phyloP scores from a whole-genome alignment of 148 eudicot genomes.

The Drosera capensis region DNA sequence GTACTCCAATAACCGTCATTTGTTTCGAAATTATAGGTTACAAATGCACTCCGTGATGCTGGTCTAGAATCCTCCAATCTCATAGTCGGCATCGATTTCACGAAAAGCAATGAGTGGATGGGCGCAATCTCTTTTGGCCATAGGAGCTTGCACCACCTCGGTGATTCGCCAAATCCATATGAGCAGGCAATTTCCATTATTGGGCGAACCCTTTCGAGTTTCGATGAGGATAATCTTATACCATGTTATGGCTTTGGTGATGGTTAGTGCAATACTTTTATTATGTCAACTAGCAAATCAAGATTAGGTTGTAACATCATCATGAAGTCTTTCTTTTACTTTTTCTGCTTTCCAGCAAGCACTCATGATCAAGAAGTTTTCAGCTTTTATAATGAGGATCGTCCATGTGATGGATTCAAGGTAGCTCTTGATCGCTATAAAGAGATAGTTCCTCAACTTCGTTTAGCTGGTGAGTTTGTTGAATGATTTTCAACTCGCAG shows the following conservation, averaged over 20 bases:
- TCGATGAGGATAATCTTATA: slow-evolving; percentile 27
- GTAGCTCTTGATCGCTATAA: slow-evolving; percentile 23
- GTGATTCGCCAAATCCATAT: slow-evolving; percentile 20
- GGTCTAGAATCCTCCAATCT: slow-evolving; percentile 30
- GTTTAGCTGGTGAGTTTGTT: slow-evolving; percentile 13
- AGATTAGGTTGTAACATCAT: no score
- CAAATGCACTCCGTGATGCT: slow-evolving; percentile 12
- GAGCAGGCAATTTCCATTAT: slow-evolving; percentile 28
- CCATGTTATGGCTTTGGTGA: slow-evolving; percentile 30
- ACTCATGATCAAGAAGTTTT: slow-evolving; percentile 29
- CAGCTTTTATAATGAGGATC: slow-evolving; percentile 18
- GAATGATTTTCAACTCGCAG: neutral
- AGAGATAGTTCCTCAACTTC: slow-evolving; percentile 19
- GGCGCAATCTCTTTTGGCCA: slow-evolving; percentile 16
- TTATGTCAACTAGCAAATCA: neutral
- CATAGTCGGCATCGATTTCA: slow-evolving; percentile 26
- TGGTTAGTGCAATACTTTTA: slow-evolving; percentile 4
- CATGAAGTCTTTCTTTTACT: no score
- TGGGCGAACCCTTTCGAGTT: slow-evolving; percentile 19
- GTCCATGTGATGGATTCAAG: slow-evolving; percentile 22
- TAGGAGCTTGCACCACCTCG: slow-evolving; percentile 16
- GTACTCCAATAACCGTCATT: neutral
- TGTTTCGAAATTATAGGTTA: slow-evolving; percentile 11
- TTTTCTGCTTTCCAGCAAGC: slow-evolving; percentile 10
- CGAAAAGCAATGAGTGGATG: slow-evolving; percentile 30